phyloP scores from a whole-genome alignment of 768 basidiomycete species.

The Leccinum ochraceum region DNA sequence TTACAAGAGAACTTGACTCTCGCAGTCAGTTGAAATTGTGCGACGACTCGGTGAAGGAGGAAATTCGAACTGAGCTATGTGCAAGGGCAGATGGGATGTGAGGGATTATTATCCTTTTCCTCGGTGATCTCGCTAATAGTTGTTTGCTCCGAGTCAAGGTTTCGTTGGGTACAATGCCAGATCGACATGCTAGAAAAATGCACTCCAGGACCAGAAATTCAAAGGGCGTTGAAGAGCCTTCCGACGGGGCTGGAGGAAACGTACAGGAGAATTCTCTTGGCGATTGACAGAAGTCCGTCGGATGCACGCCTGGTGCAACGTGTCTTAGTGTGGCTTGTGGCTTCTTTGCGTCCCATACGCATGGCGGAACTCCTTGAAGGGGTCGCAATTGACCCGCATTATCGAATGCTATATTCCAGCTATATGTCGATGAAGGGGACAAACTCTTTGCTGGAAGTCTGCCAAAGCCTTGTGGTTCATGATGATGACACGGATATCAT shows the following conservation, averaged over 20 bases:
- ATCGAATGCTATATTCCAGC: constrained; percentile 2
- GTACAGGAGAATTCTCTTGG: no score
- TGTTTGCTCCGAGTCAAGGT: constrained; percentile 4
- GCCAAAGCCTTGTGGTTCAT: no score
- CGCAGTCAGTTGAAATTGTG: constrained; percentile 10
- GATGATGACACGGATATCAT: no score
- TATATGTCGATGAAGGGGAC: background rate
- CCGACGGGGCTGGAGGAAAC: constrained; percentile 12
- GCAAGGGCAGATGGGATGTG: constrained; percentile 24
- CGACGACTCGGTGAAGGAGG: constrained; percentile 1
- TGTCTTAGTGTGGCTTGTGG: no score
- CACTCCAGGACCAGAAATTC: background rate
- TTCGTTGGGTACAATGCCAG: constrained; percentile 21
- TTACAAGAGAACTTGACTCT: constrained; percentile 14
- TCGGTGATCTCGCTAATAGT: background rate
- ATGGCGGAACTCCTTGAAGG: no score
- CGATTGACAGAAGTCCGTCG: no score
- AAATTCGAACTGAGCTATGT: constrained; percentile 10
- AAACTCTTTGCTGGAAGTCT: no score
- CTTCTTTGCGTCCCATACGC: no score
- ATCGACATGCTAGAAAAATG: constrained; percentile 13
- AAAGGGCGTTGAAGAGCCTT: constrained; percentile 7
- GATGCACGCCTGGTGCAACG: no score
- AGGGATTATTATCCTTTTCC: background rate
- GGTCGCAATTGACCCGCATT: no score